These are phyloP conservation scores for Rhexocercosporidium sp. DNA, from an alignment of 2,329 filamentous ascomycete genomes.

Conservation along the genomic window DNA sequence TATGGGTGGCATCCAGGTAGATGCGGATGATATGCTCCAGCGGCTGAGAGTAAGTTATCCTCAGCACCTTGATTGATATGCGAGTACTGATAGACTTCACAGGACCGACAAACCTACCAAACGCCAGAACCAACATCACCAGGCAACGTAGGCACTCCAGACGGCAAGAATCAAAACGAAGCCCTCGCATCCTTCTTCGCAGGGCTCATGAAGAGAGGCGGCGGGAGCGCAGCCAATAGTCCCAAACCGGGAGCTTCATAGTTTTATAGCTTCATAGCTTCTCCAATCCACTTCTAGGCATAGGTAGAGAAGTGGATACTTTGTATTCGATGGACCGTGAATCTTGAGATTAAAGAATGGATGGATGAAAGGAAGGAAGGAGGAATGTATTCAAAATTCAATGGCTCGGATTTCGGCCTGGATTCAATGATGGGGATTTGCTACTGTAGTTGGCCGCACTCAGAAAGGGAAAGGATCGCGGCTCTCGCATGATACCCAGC, in stretches of 20 bases:
- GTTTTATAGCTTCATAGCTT: slow-evolving; percentile 25
- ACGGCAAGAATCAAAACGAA: slow-evolving; percentile 61
- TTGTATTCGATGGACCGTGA: slow-evolving; percentile 1
- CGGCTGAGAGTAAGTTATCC: slow-evolving; percentile 71
- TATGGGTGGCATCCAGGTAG: slow-evolving; percentile 95
- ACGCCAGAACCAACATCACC: slow-evolving; percentile 42
- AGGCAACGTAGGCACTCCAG: slow-evolving; percentile 35
- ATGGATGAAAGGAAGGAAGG: neutral
- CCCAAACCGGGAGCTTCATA: slow-evolving; percentile 39
- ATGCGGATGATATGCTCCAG: slow-evolving; percentile 91
- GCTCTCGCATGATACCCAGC: slow-evolving; percentile 33
- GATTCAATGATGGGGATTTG: slow-evolving; percentile 23
- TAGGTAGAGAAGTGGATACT: neutral
- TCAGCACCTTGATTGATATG: neutral
- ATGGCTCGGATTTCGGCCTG: slow-evolving; percentile 25
- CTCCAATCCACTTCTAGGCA: neutral
- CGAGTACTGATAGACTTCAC: slow-evolving; percentile 1
- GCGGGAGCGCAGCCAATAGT: slow-evolving; percentile 37
- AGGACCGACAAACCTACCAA: slow-evolving; percentile 44
- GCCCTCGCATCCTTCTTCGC: slow-evolving; percentile 65
- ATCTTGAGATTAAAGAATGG: slow-evolving; percentile 4
- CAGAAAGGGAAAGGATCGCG: slow-evolving; percentile 9
- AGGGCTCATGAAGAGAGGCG: slow-evolving; percentile 59
- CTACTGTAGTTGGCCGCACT: slow-evolving; percentile 19
- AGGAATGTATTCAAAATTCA: slow-evolving; percentile 6